These are phyloP conservation scores for Populus hybrid DNA, from an alignment of 441 rosid species.

Conservation along the genomic window DNA sequence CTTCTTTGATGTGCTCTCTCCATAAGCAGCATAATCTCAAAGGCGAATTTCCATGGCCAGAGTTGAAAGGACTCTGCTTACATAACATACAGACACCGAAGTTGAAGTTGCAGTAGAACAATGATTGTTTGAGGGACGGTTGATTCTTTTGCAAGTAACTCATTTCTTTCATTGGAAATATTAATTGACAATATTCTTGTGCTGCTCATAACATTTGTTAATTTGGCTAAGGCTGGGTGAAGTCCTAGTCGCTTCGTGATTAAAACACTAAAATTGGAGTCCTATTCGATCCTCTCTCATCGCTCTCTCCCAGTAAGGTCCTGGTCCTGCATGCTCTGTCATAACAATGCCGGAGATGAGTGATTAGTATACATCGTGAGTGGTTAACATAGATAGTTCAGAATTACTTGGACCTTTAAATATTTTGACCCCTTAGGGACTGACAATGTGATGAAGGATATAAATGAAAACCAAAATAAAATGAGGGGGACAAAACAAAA, in stretches of 20 bases:
- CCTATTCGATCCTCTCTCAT: no score
- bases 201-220: conserved; percentile 37
- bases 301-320: no score
- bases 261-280: neutral
- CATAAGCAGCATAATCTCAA: conserved; percentile 19
- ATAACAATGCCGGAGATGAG: no score
- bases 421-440: neutral
- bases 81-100: neutral
- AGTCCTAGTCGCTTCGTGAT: conserved; percentile 22
- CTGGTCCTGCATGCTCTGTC: neutral
- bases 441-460: neutral
- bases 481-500: neutral
- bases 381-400: neutral
- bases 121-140: conserved; percentile 4
- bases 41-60: conserved; percentile 12
- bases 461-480: neutral
- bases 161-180: conserved; percentile 27
- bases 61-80: conserved; percentile 12
- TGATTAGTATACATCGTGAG: no score
- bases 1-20: conserved; percentile 47
- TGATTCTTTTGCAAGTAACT: conserved; percentile 25
- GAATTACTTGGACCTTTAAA: no score
- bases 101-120: conserved; percentile 19
- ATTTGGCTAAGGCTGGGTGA: conserved; percentile 27
- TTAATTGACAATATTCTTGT: conserved; percentile 31